phyloP scores from a whole-genome alignment of 2,329 filamentous ascomycete species.

The Fusarium devonianum region DNA sequence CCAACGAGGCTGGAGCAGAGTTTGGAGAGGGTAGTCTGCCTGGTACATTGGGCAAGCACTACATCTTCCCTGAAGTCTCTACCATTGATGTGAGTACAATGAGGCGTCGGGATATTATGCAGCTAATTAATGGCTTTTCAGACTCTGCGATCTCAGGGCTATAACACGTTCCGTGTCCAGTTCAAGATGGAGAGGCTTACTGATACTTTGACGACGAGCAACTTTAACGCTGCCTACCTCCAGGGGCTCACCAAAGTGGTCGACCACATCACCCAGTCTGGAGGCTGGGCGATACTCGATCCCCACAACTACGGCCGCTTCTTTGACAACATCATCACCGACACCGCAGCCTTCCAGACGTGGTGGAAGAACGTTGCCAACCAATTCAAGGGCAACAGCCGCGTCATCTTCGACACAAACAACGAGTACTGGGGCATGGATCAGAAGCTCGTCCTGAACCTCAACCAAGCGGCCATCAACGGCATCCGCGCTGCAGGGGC shows the following conservation, averaged over 20 bases:
- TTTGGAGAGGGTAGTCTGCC: constrained; percentile 66
- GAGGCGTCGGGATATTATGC: fast-evolving
- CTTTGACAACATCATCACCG: constrained; percentile 61
- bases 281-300: constrained; percentile 62
- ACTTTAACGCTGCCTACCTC: constrained; percentile 49
- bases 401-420: constrained; percentile 71
- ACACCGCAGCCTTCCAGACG: constrained; percentile 59
- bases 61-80: constrained; percentile 64
- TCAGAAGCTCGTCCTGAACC: constrained; percentile 62
- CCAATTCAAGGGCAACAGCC: constrained; percentile 59
- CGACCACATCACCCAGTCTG: constrained; percentile 49
- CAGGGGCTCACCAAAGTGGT: constrained; percentile 46
- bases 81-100: constrained; percentile 49
- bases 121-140: constrained; percentile 28
- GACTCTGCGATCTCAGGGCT: constrained; percentile 59
- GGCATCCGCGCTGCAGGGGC: constrained; percentile 68
- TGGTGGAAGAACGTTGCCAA: constrained; percentile 65
- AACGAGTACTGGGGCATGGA: constrained; percentile 72
- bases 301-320: constrained; percentile 69
- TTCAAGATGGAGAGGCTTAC: constrained; percentile 62
- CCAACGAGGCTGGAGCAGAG: constrained; percentile 64
- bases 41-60: constrained; percentile 66
- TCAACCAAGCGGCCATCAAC: constrained; percentile 71
- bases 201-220: constrained; percentile 51
- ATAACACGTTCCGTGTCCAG: constrained; percentile 65